Percentiles rank a stretch among this genome's conserved stretches.
phyloP scores from a whole-genome alignment of 208 protist genomes.

The Jaenimonas drosophilae region DNA sequence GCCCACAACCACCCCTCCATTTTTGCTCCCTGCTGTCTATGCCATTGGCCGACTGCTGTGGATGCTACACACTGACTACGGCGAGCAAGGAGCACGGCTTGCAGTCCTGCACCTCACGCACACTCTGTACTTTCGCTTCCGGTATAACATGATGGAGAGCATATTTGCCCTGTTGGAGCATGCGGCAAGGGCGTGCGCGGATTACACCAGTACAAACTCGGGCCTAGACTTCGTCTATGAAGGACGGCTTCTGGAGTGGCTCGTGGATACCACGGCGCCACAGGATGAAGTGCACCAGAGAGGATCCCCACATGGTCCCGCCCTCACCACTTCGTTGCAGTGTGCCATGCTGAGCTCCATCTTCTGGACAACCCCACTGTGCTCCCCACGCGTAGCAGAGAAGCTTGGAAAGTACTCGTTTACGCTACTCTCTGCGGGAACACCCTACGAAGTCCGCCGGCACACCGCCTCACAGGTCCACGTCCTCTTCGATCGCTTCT shows the following conservation, averaged over 20 bases:
- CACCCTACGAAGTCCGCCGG: constrained; percentile 31
- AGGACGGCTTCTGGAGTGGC: too few species aligned
- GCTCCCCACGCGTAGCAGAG: constrained; percentile 28
- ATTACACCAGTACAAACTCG: too few species aligned
- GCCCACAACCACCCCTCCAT: constrained; percentile 22
- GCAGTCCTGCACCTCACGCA: constrained; percentile 19
- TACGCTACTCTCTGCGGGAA: constrained; percentile 28
- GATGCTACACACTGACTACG: constrained; percentile 12
- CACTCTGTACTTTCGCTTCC: constrained; percentile 21
- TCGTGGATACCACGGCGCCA: too few species aligned
- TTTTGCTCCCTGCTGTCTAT: constrained; percentile 15
- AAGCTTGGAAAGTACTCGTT: constrained; percentile 58
- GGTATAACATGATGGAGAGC: too few species aligned
- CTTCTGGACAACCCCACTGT: constrained; percentile 23
- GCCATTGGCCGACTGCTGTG: constrained; percentile 16
- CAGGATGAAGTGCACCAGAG: too few species aligned
- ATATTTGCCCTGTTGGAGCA: too few species aligned
- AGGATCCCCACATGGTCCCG: too few species aligned
- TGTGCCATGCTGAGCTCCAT: constrained; percentile 20
- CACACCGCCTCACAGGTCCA: constrained; percentile 49
- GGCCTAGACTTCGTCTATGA: too few species aligned
- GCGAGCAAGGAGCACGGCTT: constrained; percentile 11
- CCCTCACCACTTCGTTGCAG: too few species aligned
- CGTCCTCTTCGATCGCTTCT: constrained; percentile 38
- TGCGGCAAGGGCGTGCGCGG: too few species aligned